A percentile compares a stretch with the other conserved stretches of the same genome.
phyloP scores from a whole-genome alignment of 2,329 filamentous ascomycete genomes.

The Phyllosticta ampelicida region DNA sequence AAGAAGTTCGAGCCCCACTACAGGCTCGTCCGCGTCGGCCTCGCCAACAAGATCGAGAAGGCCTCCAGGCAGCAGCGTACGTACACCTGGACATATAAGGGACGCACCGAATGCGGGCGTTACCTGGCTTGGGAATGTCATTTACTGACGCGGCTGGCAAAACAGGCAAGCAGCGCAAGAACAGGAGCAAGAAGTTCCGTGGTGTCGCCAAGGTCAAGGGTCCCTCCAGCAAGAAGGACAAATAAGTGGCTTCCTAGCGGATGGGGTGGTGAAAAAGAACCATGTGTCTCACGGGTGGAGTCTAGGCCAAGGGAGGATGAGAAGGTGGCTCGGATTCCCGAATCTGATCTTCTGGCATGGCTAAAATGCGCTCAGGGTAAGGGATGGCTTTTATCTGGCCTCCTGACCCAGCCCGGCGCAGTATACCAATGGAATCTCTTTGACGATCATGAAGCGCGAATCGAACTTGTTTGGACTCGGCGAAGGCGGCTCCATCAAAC shows the following conservation, averaged over 20 bases:
- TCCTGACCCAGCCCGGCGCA: conserved; percentile 10
- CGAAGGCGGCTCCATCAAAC: neutral
- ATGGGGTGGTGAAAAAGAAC: conserved; percentile 10
- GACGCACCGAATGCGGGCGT: neutral
- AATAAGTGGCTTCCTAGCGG: conserved; percentile 24
- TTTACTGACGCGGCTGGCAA: conserved; percentile 19
- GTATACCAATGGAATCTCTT: conserved; percentile 12
- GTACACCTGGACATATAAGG: conserved; percentile 34
- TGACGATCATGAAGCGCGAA: conserved; percentile 8
- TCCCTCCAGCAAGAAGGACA: conserved; percentile 63
- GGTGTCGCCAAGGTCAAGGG: conserved; percentile 98
- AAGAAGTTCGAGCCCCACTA: conserved; percentile 99
- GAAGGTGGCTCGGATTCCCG: conserved; percentile 5
- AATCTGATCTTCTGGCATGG: conserved; percentile 3
- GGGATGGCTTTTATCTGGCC: conserved; percentile 10
- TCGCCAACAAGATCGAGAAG: conserved; percentile 92
- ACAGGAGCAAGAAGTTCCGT: conserved; percentile 96
- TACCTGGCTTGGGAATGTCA: neutral
- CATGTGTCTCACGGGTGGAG: conserved; percentile 7
- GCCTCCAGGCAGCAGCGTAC: conserved; percentile 97
- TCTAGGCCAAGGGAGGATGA: conserved; percentile 8
- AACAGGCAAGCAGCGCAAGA: conserved; percentile 99
- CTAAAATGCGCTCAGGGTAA: conserved; percentile 7
- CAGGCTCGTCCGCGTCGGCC: conserved; percentile 87
- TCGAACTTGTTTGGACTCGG: neutral